Conservation (phyloP, 768 basidiomycete genomes). For the Tulasnella calospora region DNA sequence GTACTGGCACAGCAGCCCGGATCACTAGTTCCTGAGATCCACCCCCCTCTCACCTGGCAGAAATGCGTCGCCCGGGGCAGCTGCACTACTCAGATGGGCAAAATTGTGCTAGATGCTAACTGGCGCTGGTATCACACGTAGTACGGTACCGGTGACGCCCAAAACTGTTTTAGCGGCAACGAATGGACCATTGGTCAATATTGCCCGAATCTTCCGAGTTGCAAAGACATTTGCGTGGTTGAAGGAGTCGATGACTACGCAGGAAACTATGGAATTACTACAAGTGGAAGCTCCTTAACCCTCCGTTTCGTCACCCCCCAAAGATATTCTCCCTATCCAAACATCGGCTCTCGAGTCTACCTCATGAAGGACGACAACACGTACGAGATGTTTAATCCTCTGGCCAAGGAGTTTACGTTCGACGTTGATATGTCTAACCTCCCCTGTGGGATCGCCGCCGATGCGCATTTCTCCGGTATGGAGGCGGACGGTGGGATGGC, state of each 20-base stretch:
- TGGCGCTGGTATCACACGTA: background rate
- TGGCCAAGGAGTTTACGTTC: background rate
- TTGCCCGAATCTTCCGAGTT: background rate
- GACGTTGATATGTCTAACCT: constrained; percentile 5
- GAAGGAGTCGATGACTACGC: background rate
- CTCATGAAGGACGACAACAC: constrained; percentile 39
- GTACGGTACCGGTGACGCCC: too few relatives aligned
- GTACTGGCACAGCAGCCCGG: too few relatives aligned
- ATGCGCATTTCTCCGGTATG: background rate
- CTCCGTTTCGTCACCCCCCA: background rate
- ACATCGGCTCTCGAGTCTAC: constrained; percentile 37
- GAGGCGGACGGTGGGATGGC: constrained; percentile 5
- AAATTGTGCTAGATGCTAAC: background rate
- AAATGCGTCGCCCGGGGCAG: background rate
- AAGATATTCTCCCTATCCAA: background rate
- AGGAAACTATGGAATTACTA: background rate
- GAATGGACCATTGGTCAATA: background rate
- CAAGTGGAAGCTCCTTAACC: background rate
- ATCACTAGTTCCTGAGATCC: background rate
- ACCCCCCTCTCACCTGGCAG: background rate
- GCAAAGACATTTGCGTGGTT: background rate
- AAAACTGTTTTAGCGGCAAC: background rate
- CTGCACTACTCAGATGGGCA: background rate
- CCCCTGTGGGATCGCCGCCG: background rate
- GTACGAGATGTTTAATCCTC: constrained; percentile 10